Percentiles rank a stretch among this genome's conserved stretches.
Conservation (phyloP, 352 stramenopile genomes). For the Elongisporangium prolatum region DNA sequence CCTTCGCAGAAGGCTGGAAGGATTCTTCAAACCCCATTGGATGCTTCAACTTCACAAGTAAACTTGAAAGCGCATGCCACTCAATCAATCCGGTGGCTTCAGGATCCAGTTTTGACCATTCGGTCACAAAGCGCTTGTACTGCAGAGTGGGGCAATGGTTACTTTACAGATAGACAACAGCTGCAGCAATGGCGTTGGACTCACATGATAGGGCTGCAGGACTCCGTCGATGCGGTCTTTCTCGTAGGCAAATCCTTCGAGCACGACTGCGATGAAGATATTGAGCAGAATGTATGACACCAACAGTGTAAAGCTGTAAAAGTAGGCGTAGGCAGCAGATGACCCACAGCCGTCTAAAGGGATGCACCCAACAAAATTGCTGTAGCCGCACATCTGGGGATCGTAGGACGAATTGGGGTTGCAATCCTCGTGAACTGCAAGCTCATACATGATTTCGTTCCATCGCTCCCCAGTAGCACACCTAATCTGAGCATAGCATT, state of each 20-base stretch:
- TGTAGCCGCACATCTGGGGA: conserved; percentile 47
- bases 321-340: conserved; percentile 45
- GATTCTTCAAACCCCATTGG: conserved; percentile 52
- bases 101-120: conserved; percentile 68
- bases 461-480: conserved; percentile 89
- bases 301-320: conserved; percentile 80
- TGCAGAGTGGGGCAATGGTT: no score
- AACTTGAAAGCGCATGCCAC: conserved; percentile 37
- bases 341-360: conserved; percentile 53
- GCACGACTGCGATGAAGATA: conserved; percentile 86
- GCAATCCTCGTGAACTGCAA: conserved; percentile 34
- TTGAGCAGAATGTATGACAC: conserved; percentile 84
- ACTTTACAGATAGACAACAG: no score
- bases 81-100: conserved; percentile 65
- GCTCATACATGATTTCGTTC: conserved; percentile 85
- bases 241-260: conserved; percentile 78
- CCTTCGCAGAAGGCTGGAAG: conserved; percentile 20
- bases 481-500: conserved; percentile 52
- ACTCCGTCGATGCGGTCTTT: conserved; percentile 44
- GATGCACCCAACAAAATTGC: conserved; percentile 21
- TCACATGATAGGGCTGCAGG: conserved; percentile 31
- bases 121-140: conserved; percentile 62
- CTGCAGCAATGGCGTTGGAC: conserved; percentile 3
- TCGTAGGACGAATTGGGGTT: conserved; percentile 31
- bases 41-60: conserved; percentile 44